phyloP scores from a whole-genome alignment of 257 asterid species.

The Vinca minor region DNA sequence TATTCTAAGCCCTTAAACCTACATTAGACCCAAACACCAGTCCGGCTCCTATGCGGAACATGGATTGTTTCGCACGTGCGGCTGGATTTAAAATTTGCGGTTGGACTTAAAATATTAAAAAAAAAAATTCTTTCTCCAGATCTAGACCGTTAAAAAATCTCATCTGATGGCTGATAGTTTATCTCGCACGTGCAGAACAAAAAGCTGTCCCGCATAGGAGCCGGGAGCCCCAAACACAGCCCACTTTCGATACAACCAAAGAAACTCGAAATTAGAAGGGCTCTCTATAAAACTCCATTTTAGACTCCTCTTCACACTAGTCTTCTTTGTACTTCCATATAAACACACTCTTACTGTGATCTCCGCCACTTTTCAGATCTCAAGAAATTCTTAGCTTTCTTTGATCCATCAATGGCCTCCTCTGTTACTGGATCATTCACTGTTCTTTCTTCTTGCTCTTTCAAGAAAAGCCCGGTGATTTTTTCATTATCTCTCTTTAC shows the following conservation, averaged over 20 bases:
- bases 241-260: conserved; percentile 13
- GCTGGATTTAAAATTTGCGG: too few relatives aligned
- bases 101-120: too few relatives aligned
- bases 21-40: too few relatives aligned
- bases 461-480: conserved; percentile 55
- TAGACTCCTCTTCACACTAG: conserved; percentile 11
- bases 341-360: conserved; percentile 8
- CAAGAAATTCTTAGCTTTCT: conserved; percentile 1
- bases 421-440: conserved; percentile 44
- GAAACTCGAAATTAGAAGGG: background rate
- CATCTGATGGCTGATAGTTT: too few relatives aligned
- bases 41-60: too few relatives aligned
- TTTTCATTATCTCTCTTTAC: conserved; percentile 2
- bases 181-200: too few relatives aligned
- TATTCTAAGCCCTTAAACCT: background rate
- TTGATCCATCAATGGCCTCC: conserved; percentile 49
- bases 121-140: too few relatives aligned
- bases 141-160: too few relatives aligned
- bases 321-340: background rate
- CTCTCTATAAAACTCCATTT: conserved; percentile 19
- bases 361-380: conserved; percentile 13
- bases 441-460: conserved; percentile 44
- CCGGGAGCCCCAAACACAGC: conserved; percentile 8
- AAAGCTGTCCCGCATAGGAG: too few relatives aligned
- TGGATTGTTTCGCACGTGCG: too few relatives aligned